These are phyloP conservation scores for Insectozyma bohioensis DNA, from an alignment of 1,139 yeast species.

Conservation along the genomic window DNA sequence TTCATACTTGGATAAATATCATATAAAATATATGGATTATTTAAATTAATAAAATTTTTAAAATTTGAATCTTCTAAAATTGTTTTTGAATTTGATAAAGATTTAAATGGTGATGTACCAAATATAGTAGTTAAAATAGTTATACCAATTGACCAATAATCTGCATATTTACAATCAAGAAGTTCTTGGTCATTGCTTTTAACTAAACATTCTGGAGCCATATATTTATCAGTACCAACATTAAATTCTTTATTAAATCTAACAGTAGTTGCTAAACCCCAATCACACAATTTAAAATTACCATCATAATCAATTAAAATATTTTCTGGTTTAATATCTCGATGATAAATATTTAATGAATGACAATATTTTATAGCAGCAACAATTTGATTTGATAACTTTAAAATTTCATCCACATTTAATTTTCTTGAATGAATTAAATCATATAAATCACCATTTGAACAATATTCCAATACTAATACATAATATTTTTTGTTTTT, in stretches of 20 bases:
- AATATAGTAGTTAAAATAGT: constrained; percentile 48
- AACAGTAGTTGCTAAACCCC: constrained; percentile 52
- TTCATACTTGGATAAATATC: constrained; percentile 46
- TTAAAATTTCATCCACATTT: constrained; percentile 23
- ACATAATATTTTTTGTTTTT: constrained; percentile 25
- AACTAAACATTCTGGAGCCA: constrained; percentile 52
- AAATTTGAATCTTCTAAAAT: constrained; percentile 26
- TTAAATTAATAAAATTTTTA: constrained; percentile 35
- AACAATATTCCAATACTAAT: constrained; percentile 50
- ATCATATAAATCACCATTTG: constrained; percentile 51
- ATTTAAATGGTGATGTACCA: constrained; percentile 46
- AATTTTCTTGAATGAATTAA: constrained; percentile 29
- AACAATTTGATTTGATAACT: constrained; percentile 39
- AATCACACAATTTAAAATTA: constrained; percentile 51
- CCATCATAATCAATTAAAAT: constrained; percentile 41
- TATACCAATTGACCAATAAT: constrained; percentile 45
- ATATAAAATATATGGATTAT: constrained; percentile 35
- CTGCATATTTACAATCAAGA: constrained; percentile 37
- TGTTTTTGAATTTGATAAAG: constrained; percentile 16
- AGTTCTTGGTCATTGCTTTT: constrained; percentile 11
- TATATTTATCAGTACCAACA: constrained; percentile 57
- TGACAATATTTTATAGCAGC: constrained; percentile 44
- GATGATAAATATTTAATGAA: constrained; percentile 45
- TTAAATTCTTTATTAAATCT: constrained; percentile 42
- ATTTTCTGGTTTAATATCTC: constrained; percentile 59